Base-by-base conservation (phyloP, 176 grass and related monocot genomes). In the Aegilops tauschii region DNA sequence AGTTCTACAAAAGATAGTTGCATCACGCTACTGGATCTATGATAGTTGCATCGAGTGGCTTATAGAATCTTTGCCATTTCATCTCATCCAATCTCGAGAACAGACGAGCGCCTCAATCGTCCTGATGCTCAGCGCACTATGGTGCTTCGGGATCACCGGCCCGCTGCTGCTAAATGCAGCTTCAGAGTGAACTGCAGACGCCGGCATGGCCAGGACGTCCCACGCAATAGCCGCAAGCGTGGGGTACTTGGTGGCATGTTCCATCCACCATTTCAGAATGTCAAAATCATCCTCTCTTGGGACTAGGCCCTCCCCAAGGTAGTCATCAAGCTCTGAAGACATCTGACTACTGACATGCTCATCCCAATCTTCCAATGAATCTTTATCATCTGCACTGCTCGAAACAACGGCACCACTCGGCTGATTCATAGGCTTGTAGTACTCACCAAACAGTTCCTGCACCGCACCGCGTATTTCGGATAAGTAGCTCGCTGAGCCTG, bases 31-130 rank as follows among this genome's bases (percentile, higher is more conserved):
- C 17, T 2, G 63, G 17, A 62, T 35, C 30, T 62, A 47, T 29
- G 30, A 52, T 14, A 72, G 29, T 28, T 84, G 13, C 29, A 21
- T 40, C 23, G 13, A 62, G 20, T 29, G 23, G 17, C 9, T 12
- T 18, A 63, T 5, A 85, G 17, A 30, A 85, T 27, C 61, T 61
- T 85, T 6, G 85, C 85, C 31, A 2, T 29, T 80, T 80, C 77
- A 91, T 81, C 78, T 81, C 77, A 64, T 81, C 90, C 90, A 91
- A 81, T 88, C 90, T 88, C 52, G 86, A 45, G 23, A 69, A 63
- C 90, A 91, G 56, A 91, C 90, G 65, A 91, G 82, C 42, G 86
- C 86, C 54, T 91, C 86, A 5, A 91, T 91, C n/a, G 82, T 91
- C 72, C 81, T 88, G 63, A 91, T 85, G 78, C 31, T 82, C 84